Evolutionary conservation across 176 grass and related monocot species (phyloP).

Genomic region (Musa itinerans): DNA sequence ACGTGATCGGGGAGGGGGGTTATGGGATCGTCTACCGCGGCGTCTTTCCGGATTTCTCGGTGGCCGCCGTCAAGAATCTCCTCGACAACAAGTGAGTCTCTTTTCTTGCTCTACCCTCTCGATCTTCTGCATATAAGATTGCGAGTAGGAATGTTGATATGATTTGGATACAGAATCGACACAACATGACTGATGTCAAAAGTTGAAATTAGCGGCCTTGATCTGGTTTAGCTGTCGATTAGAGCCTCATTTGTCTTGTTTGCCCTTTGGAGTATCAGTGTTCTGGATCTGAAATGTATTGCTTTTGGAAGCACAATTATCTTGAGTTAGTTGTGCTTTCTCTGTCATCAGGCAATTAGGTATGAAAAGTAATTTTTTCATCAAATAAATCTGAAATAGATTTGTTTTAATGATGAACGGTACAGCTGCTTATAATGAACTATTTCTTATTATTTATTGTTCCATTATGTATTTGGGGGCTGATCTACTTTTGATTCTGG

Average conservation of each 20-base stretch:
- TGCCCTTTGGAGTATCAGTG: background rate
- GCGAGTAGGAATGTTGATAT: background rate
- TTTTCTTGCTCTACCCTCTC: background rate
- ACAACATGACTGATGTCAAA: background rate
- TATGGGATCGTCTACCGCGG: conserved; percentile 91
- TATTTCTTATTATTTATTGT: too few relatives aligned
- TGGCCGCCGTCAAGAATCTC: conserved; percentile 83
- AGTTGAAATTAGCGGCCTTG: background rate
- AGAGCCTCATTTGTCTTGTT: background rate
- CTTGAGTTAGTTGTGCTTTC: background rate
- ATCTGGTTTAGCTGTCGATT: background rate
- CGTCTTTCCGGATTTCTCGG: conserved; percentile 55
- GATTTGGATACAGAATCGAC: background rate
- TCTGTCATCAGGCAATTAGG: background rate
- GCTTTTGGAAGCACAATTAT: background rate
- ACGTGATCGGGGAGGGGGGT: conserved; percentile 76
- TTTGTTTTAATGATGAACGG: background rate
- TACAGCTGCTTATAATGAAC: too few relatives aligned
- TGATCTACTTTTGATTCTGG: too few relatives aligned
- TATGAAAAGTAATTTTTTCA: background rate
- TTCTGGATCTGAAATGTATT: background rate
- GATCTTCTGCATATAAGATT: background rate
- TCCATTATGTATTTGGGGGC: too few relatives aligned
- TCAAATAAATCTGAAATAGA: background rate
- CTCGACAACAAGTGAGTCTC: conserved; percentile 83